phyloP scores from a whole-genome alignment of 2,329 filamentous ascomycete genomes.

The Xylariaceae sp. region DNA sequence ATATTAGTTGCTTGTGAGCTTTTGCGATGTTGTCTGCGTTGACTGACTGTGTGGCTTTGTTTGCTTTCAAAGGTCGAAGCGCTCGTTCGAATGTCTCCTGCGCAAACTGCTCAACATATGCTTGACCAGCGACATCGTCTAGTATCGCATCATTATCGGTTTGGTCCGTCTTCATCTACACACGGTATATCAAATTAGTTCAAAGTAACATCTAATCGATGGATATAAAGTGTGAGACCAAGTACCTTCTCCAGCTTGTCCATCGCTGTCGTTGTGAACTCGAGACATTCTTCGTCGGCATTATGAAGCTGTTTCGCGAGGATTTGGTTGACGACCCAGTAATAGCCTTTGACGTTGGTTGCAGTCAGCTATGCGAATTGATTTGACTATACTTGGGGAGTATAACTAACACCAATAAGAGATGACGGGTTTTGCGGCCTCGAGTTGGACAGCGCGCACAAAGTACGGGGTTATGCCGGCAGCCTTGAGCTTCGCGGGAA shows the following conservation, averaged over 20 bases:
- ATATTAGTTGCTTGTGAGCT: conserved; percentile 7
- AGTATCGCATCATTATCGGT: conserved; percentile 75
- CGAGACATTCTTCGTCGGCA: conserved; percentile 69
- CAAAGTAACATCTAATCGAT: background rate
- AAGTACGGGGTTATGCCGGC: conserved; percentile 83
- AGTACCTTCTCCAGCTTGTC: conserved; percentile 78
- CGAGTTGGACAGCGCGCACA: conserved; percentile 77
- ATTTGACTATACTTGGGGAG: background rate
- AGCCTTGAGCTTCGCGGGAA: conserved; percentile 70
- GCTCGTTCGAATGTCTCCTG: conserved; percentile 82
- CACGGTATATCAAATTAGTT: conserved; percentile 14
- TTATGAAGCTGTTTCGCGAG: conserved; percentile 76
- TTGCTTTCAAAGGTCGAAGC: conserved; percentile 74
- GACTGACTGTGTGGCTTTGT: conserved; percentile 73
- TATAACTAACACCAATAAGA: conserved; percentile 83
- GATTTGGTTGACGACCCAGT: conserved; percentile 91
- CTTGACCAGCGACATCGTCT: conserved; percentile 82
- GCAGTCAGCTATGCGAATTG: background rate
- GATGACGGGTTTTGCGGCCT: conserved; percentile 79
- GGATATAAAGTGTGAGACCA: background rate
- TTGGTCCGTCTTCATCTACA: conserved; percentile 66
- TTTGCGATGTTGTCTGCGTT: background rate
- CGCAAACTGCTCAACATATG: conserved; percentile 92
- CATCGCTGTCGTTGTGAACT: conserved; percentile 81
- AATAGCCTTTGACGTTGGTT: conserved; percentile 59